phyloP scores from a whole-genome alignment of 2,329 filamentous ascomycete genomes.

The Cercospora sesami region DNA sequence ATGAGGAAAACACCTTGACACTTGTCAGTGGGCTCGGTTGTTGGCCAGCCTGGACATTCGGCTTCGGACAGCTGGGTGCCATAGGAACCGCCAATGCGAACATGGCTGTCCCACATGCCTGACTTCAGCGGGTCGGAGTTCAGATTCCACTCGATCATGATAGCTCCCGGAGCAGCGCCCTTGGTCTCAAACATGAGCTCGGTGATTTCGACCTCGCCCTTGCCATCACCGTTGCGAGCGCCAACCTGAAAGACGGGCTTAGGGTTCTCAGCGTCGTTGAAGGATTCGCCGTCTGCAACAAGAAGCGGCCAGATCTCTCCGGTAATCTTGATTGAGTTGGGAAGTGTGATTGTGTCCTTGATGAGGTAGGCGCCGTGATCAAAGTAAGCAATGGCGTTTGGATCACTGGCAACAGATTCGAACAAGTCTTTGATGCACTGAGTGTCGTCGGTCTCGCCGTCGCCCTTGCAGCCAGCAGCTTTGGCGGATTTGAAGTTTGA shows the following conservation, averaged over 20 bases:
- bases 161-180: conserved; percentile 80
- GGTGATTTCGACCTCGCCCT: conserved; percentile 79
- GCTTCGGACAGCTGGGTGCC: conserved; percentile 74
- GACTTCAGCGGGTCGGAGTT: conserved; percentile 66
- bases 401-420: conserved; percentile 59
- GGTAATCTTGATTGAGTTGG: conserved; percentile 70
- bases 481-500: conserved; percentile 80
- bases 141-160: conserved; percentile 90
- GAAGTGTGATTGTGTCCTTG: conserved; percentile 60
- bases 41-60: conserved; percentile 72
- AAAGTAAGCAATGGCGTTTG: conserved; percentile 61
- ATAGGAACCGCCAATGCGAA: conserved; percentile 82
- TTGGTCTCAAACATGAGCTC: conserved; percentile 84
- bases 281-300: conserved; percentile 73
- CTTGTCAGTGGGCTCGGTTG: conserved; percentile 71
- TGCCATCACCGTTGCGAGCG: conserved; percentile 62
- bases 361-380: conserved; percentile 65
- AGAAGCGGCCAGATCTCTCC: conserved; percentile 91
- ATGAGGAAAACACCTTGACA: conserved; percentile 43
- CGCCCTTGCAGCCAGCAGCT: conserved; percentile 76
- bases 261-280: conserved; percentile 73
- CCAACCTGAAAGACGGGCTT: conserved; percentile 85
- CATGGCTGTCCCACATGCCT: conserved; percentile 94
- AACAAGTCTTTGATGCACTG: conserved; percentile 77
- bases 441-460: conserved; percentile 85